These are phyloP conservation scores for Wickerhamomyces mucosus DNA, from an alignment of 805 yeast species.

Conservation along the genomic window DNA sequence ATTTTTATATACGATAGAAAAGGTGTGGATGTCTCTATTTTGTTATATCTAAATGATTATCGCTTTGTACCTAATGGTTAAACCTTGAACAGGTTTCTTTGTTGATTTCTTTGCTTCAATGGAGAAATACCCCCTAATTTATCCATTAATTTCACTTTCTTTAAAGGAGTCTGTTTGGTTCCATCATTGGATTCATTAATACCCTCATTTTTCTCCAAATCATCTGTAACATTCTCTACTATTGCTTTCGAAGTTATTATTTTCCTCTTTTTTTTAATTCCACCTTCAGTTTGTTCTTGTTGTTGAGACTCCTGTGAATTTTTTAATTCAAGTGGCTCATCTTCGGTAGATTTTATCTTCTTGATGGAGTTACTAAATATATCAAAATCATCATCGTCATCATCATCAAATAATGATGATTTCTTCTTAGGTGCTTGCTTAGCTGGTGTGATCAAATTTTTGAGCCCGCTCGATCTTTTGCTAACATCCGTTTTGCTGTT, in stretches of 20 bases:
- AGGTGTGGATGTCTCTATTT: too few relatives aligned
- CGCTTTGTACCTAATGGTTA: too few relatives aligned
- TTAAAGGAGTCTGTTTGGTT: slow-evolving; percentile 12
- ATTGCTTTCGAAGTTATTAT: slow-evolving; percentile 10
- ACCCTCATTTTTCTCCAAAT: too few relatives aligned
- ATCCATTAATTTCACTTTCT: slow-evolving; percentile 18
- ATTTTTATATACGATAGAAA: too few relatives aligned
- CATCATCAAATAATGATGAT: slow-evolving; percentile 19
- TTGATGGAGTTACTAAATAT: slow-evolving; percentile 12
- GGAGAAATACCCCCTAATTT: slow-evolving; percentile 19
- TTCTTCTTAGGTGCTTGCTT: slow-evolving; percentile 7
- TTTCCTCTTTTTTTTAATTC: slow-evolving; percentile 16
- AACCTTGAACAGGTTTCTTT: slow-evolving; percentile 17
- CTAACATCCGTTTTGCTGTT: too few relatives aligned
- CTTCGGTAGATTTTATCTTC: too few relatives aligned
- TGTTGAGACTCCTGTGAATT: too few relatives aligned
- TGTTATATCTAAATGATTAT: too few relatives aligned
- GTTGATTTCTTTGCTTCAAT: slow-evolving; percentile 18
- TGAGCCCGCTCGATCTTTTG: slow-evolving; percentile 15
- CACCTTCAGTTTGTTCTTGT: too few relatives aligned
- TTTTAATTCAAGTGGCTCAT: too few relatives aligned
- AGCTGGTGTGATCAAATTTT: slow-evolving; percentile 15
- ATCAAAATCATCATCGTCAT: slow-evolving; percentile 21
- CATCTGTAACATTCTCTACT: slow-evolving; percentile 15
- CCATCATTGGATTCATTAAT: too few relatives aligned